phyloP scores from a whole-genome alignment of 148 eudicot species.

The Chenopodium album region DNA sequence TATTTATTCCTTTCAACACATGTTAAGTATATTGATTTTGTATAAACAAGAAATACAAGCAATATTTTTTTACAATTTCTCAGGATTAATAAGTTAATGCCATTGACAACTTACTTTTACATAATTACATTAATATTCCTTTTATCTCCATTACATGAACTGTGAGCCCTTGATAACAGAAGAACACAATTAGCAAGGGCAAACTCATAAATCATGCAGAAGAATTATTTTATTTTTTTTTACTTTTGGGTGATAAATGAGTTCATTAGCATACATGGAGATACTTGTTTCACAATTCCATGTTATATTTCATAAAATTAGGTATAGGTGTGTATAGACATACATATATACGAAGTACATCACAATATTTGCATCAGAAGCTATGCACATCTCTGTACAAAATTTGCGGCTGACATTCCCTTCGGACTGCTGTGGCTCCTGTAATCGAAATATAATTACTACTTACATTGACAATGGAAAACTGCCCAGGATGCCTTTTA shows the following conservation, averaged over 20 bases:
- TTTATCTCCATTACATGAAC: no score
- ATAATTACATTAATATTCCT: no score
- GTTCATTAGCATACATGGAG: not conserved
- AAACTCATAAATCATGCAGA: no score
- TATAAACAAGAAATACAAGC: no score
- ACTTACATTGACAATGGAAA: slow-evolving; percentile 14
- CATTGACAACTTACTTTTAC: no score
- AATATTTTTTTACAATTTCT: no score
- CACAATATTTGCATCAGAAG: not conserved
- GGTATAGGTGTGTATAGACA: not conserved
- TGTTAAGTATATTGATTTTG: no score
- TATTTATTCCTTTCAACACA: no score
- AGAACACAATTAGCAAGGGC: no score
- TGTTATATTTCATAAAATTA: not conserved
- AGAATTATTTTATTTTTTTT: no score
- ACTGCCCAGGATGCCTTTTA: slow-evolving; percentile 1
- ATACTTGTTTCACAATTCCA: slow-evolving; percentile 11
- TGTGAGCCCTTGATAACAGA: no score
- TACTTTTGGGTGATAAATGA: not conserved
- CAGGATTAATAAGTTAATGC: no score
- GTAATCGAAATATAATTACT: slow-evolving; percentile 6
- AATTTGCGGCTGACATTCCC: slow-evolving; percentile 18
- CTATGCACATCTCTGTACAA: slow-evolving; percentile 35
- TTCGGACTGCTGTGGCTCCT: slow-evolving; percentile 22
- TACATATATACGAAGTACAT: not conserved